Evolutionary conservation across 176 grass and related monocot genomes (phyloP).

Genomic region (Dendrocalamus sinicus): DNA sequence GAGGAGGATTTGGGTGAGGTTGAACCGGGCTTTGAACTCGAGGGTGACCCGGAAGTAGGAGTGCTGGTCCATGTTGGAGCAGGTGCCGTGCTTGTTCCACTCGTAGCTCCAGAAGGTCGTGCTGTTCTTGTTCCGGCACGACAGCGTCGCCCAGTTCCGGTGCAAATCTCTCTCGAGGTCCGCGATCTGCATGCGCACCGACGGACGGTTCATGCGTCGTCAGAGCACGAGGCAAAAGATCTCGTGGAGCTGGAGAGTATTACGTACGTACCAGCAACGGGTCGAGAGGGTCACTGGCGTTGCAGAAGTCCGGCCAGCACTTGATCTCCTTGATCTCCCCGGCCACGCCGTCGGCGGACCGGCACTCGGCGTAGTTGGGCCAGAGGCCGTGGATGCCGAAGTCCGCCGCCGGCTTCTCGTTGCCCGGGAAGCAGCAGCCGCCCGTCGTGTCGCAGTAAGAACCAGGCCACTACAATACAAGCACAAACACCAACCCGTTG

Average conservation of each 20-base stretch:
- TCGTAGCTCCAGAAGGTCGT: slow-evolving; percentile 64
- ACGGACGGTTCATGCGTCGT: no score
- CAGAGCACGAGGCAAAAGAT: no score
- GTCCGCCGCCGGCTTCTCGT: slow-evolving; percentile 51
- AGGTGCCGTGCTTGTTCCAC: slow-evolving; percentile 72
- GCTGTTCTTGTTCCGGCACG: slow-evolving; percentile 40
- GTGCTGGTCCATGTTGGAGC: slow-evolving; percentile 52
- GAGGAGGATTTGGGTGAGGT: slow-evolving; percentile 40
- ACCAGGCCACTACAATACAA: slow-evolving; percentile 60
- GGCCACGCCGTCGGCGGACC: background rate
- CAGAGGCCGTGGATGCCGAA: slow-evolving; percentile 79
- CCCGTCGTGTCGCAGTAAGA: slow-evolving; percentile 60
- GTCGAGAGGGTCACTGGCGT: background rate
- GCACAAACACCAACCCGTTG: background rate
- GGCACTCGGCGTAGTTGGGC: slow-evolving; percentile 62
- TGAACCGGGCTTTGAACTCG: slow-evolving; percentile 35
- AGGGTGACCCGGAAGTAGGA: slow-evolving; percentile 59
- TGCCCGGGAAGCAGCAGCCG: slow-evolving; percentile 62
- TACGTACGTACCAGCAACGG: no score
- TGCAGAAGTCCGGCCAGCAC: slow-evolving; percentile 39
- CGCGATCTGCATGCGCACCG: slow-evolving; percentile 8
- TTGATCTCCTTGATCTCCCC: background rate
- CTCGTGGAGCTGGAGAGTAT: no score
- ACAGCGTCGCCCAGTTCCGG: slow-evolving; percentile 54
- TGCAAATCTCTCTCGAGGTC: slow-evolving; percentile 40